These are phyloP conservation scores for Geosmithia flava DNA, from an alignment of 2,329 filamentous ascomycete genomes.

Conservation along the genomic window DNA sequence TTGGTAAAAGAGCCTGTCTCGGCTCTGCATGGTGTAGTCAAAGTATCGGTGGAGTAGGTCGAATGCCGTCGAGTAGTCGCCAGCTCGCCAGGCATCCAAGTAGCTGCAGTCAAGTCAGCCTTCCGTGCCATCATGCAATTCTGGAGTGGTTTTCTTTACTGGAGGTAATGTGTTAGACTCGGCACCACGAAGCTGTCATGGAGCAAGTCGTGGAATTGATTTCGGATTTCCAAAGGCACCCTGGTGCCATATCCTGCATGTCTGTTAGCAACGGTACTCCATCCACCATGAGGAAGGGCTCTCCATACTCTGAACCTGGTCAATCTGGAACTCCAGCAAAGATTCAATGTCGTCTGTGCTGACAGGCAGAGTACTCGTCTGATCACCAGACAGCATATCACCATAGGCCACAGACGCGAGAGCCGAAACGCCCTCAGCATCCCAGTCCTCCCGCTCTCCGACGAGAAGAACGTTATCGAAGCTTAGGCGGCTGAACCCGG, in stretches of 20 bases:
- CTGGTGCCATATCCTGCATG: conserved; percentile 58
- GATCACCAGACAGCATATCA: conserved; percentile 33
- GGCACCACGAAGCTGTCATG: conserved; percentile 56
- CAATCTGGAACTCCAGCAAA: conserved; percentile 77
- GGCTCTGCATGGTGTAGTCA: conserved; percentile 84
- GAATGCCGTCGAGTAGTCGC: conserved; percentile 81
- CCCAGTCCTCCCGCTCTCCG: conserved; percentile 38
- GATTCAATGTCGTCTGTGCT: conserved; percentile 73
- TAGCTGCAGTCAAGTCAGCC: conserved; percentile 40
- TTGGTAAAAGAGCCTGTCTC: conserved; percentile 79
- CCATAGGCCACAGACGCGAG: conserved; percentile 37
- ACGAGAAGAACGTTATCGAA: conserved; percentile 43
- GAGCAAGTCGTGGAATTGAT: conserved; percentile 58
- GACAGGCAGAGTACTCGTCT: conserved; percentile 30
- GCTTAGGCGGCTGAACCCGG: conserved; percentile 41
- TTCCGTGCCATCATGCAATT: conserved; percentile 5
- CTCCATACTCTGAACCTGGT: conserved; percentile 65
- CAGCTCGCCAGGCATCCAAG: conserved; percentile 82
- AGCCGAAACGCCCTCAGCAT: conserved; percentile 25
- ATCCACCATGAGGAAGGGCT: not conserved
- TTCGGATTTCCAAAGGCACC: conserved; percentile 61
- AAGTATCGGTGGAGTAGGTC: conserved; percentile 91
- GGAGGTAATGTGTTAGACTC: conserved; percentile 64
- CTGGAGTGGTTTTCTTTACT: conserved; percentile 22
- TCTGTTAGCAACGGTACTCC: conserved; percentile 4